Percentiles rank a stretch among this genome's conserved stretches.
These are phyloP conservation scores for Botrytis paeoniae DNA, from an alignment of 2,329 filamentous ascomycete species.

Conservation along the genomic window DNA sequence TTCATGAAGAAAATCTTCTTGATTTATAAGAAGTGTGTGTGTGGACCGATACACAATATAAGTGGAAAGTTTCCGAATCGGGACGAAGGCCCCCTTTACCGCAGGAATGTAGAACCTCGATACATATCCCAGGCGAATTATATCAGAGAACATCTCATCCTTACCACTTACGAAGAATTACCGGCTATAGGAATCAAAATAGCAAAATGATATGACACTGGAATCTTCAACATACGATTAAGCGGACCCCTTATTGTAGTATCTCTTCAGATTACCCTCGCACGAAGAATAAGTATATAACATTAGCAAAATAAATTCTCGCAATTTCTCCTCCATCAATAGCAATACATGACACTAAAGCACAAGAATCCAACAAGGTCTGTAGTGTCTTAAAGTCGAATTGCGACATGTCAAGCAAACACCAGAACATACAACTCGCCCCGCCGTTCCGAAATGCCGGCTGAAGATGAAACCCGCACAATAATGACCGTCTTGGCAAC, in stretches of 20 bases:
- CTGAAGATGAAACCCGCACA: background rate
- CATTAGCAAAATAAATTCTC: background rate
- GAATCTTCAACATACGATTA: background rate
- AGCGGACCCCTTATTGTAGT: background rate
- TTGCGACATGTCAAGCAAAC: background rate
- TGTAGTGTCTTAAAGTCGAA: background rate
- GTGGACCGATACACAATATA: background rate
- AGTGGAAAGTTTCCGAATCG: background rate
- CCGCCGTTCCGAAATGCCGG: constrained; percentile 10
- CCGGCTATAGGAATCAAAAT: background rate
- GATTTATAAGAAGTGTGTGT: background rate
- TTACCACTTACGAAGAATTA: background rate
- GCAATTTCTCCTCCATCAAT: background rate
- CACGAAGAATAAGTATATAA: background rate
- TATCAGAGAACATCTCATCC: too few relatives aligned
- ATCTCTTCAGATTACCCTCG: background rate
- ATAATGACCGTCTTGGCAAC: constrained; percentile 6
- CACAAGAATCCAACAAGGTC: background rate
- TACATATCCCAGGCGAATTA: background rate
- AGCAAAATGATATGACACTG: background rate
- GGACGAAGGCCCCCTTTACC: background rate
- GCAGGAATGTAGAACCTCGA: background rate
- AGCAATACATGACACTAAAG: background rate
- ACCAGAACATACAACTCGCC: background rate
- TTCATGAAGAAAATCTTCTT: fast-evolving